Evolutionary conservation across 148 eudicot species (phyloP), one percentile per base, ranked within the genome.

Genomic region (Nyssa sinensis): DNA sequence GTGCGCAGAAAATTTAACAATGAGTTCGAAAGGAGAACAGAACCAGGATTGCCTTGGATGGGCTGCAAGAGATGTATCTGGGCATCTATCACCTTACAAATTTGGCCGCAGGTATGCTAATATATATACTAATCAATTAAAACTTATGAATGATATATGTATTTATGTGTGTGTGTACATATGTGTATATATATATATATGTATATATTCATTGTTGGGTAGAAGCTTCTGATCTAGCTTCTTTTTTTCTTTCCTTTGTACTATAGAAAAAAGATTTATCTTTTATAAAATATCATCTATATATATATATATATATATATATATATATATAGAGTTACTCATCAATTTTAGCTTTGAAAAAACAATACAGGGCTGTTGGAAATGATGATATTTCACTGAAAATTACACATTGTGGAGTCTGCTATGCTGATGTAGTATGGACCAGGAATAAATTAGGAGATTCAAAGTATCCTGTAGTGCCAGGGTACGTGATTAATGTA

Each of bases 31-130:
- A 60, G 62, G 67, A 62, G 34, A 39, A 44, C 37, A 35, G 67
- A 34, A 34, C 14, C 62, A 72, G 59, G 47, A 61, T 59, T 72
- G 75, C 33, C 51, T 27, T 27, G 75, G 75, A 39, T 72, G 59
- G 57, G 75, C 75, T 41, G 75, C 67, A 9, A 72, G 67, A 62
- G 75, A 72, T 30, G 19, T 60, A 61, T 72, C 75, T 29, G 72
- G 72, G 23, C 51, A 49, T 30, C 61, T 69, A 1, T 69, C 72
- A 17, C 72, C 72, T 51, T 51, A 69, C n/a, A 69, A 10, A 8
- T 72, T 72, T 30, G 32, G 35, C 59, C 75, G 75, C 14, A 72
- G 67, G 75, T 72, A 62, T 60, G 29, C 3, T 39, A 5, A 53
- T 7, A 10, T 55, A 1, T 29, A n/a, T 44, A 0, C 3, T 44